Base-by-base conservation (phyloP, 148 eudicot species). In the Chenopodium formosanum region DNA sequence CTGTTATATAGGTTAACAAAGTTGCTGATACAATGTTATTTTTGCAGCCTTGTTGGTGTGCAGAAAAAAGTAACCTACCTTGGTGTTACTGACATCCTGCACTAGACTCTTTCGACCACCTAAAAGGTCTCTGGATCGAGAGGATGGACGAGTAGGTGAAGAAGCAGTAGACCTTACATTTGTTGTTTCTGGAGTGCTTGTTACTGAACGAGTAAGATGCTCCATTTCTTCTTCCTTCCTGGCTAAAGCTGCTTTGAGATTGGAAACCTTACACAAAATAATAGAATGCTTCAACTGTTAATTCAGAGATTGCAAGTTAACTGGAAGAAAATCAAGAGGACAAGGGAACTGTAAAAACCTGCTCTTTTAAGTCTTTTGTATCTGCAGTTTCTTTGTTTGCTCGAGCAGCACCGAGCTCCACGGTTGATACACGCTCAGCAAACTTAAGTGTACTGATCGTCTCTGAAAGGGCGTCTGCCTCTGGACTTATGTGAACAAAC, bases 401-500 rank as follows among this genome's bases (percentile, higher is more conserved):
- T 74, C 88, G 88, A 47, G 98, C 98, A 86, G 94, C 92, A 80
- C 99, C 99, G 84, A 94, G 98, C 85, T 94, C 99, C 44, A 96
- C 89, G 0, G 93, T 88, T 13, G 99, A 91, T 75, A 96, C 97
- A 25, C 99, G 94, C 84, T 96, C 99, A 46, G 98, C 98, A 79
- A 96, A 96, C 87, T 96, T 96, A 23, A 96, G 95, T 31, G 99
- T 94, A 75, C 98, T 92, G 64, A 96, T 79, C 37, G 98, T 92
- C 87, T 96, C 99, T 76, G 92, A 92, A 67, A 92, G 81, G 23
- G 97, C 94, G 79, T 92, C 94, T 53, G 82, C 87, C 84, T 96
- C 99, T 0, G 99, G 99, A 78, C 93, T 90, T 79, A 96, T 89
- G 84, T 96, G 99, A 87, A 96, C 95, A 82, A 96, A 96, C 99